phyloP scores from a whole-genome alignment of 192 early-diverging fungal species.

The Obelidium mucronatum region DNA sequence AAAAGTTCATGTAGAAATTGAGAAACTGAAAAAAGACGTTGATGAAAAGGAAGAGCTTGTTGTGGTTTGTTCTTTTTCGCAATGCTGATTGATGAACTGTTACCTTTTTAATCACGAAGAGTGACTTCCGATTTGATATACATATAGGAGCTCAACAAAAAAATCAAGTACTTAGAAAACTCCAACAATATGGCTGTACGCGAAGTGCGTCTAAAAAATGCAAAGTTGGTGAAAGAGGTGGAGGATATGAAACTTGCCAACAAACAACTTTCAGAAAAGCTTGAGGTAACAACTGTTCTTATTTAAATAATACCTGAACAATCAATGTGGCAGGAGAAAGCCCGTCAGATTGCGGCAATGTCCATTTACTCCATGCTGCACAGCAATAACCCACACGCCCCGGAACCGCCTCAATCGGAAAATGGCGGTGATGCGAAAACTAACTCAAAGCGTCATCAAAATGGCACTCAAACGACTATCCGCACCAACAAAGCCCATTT shows the following conservation, averaged over 20 bases:
- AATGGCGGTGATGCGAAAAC: not conserved
- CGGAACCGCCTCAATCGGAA: not conserved
- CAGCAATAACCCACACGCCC: not conserved
- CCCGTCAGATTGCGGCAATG: conserved; percentile 18
- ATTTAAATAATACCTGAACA: not conserved
- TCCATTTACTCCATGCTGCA: conserved; percentile 17
- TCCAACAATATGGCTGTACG: conserved; percentile 1
- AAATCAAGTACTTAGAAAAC: conserved; percentile 13
- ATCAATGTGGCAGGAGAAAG: conserved; percentile 12
- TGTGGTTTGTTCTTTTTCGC: not conserved
- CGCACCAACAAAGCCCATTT: not conserved
- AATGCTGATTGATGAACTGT: too few species aligned
- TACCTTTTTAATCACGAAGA: too few species aligned
- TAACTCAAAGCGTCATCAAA: not conserved
- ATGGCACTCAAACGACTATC: not conserved
- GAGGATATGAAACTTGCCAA: not conserved
- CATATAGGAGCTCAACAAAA: conserved; percentile 19
- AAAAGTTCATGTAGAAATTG: not conserved
- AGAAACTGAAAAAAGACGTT: conserved; percentile 9
- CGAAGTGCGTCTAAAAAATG: conserved; percentile 6
- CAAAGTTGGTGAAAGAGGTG: conserved; percentile 19
- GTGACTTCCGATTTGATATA: not conserved
- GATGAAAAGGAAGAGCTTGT: not conserved
- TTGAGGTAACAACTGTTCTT: conserved; percentile 14
- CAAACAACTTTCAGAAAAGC: conserved; percentile 21